Percentiles rank a stretch among this genome's conserved stretches.
phyloP scores from a whole-genome alignment of 768 basidiomycete species.

The Pisolithus orientalis region DNA sequence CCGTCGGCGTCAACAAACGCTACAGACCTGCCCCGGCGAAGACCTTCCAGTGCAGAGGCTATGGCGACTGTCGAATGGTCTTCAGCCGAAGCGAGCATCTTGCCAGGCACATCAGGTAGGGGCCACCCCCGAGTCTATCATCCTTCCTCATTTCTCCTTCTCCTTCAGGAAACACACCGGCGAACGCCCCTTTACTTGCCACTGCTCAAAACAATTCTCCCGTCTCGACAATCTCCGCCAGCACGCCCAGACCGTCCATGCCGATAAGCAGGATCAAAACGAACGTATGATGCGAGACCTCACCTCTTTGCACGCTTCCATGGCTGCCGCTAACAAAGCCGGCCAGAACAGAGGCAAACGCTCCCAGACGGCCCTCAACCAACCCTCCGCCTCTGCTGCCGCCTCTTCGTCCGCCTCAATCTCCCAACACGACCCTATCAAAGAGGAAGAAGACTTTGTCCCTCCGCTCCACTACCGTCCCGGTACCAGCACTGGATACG shows the following conservation, averaged over 20 bases:
- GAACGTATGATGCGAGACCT: slow-evolving; percentile 90
- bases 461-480: slow-evolving; percentile 46
- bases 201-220: slow-evolving; percentile 93
- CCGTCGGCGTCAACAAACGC: slow-evolving; percentile 43
- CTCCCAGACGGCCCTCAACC: slow-evolving; percentile 17
- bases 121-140: slow-evolving; percentile 24
- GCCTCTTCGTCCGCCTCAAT: slow-evolving; percentile 14
- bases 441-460: slow-evolving; percentile 38
- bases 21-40: slow-evolving; percentile 84
- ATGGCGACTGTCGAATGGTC: slow-evolving; percentile 94
- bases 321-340: slow-evolving; percentile 51
- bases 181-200: slow-evolving; percentile 93
- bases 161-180: slow-evolving; percentile 89
- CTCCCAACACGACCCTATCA: slow-evolving; percentile 27
- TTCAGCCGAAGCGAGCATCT: slow-evolving; percentile 95
- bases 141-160: slow-evolving; percentile 18
- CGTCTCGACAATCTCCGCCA: slow-evolving; percentile 96
- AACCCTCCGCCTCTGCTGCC: slow-evolving; percentile 12
- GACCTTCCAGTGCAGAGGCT: slow-evolving; percentile 93
- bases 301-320: slow-evolving; percentile 73
- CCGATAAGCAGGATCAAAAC: slow-evolving; percentile 88
- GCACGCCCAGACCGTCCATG: slow-evolving; percentile 94
- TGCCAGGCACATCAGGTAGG: slow-evolving; percentile 87
- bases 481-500: slow-evolving; percentile 71
- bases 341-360: slow-evolving; percentile 35